Conservation (phyloP, 208 protist genomes). For the Wallacemonas sp. region DNA sequence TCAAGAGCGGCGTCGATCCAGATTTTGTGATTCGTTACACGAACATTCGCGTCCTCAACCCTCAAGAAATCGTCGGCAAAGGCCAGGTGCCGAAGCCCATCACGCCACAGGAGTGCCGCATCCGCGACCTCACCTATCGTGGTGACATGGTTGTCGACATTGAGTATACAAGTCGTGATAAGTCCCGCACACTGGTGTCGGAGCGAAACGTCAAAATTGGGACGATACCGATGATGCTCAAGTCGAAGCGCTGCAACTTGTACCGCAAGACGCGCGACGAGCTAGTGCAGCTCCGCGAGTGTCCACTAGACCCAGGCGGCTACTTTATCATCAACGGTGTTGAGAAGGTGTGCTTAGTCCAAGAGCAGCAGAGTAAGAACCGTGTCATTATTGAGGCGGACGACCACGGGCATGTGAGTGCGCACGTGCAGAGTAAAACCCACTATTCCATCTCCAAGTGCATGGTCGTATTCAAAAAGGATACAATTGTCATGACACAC, state of each 20-base stretch:
- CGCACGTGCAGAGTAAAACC: conserved; percentile 90
- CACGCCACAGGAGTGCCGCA: conserved; percentile 95
- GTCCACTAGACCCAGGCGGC: conserved; percentile 98
- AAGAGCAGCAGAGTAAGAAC: conserved; percentile 98
- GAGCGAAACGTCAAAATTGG: conserved; percentile 95
- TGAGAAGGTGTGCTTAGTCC: conserved; percentile 97
- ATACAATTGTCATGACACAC: conserved; percentile 96
- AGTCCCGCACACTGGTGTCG: conserved; percentile 44
- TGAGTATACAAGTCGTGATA: conserved; percentile 78
- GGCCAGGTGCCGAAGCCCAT: conserved; percentile 72
- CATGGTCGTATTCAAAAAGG: conserved; percentile 93
- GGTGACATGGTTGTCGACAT: conserved; percentile 88
- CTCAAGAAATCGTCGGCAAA: conserved; percentile 80
- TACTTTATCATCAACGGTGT: conserved; percentile 99
- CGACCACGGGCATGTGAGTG: conserved; percentile 76
- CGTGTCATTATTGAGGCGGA: conserved; percentile 96
- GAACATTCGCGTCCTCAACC: conserved; percentile 79
- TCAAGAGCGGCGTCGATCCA: conserved; percentile 83
- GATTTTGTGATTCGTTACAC: conserved; percentile 87
- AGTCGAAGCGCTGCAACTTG: conserved; percentile 97
- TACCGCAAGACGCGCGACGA: conserved; percentile 88
- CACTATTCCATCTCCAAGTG: conserved; percentile 96
- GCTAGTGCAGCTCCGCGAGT: conserved; percentile 97
- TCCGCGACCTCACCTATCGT: conserved; percentile 95
- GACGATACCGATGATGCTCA: conserved; percentile 99